Base-by-base conservation (phyloP, 2,329 filamentous ascomycete genomes). In the Colletotrichum karsti region DNA sequence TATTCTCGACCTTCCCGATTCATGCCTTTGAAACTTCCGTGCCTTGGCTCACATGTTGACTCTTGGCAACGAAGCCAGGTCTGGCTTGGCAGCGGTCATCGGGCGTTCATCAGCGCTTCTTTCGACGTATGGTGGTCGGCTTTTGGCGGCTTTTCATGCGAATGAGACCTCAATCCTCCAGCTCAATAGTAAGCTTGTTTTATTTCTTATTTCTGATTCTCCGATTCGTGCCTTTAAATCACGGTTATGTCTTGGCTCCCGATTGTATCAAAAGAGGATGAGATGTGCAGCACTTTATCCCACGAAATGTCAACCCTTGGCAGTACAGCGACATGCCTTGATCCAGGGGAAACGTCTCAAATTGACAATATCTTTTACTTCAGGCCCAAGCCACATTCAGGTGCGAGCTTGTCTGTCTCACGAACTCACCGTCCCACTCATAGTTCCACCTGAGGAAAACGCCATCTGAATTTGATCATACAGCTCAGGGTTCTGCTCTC, bases 11-110 rank as follows among this genome's bases (percentile, higher is more conserved):
- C 65, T 54, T 48, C 60, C 65, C 28, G 46, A 59, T 65, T 48
- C 53, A 68, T 65, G 53, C 41, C 53, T 48, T 53, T 59, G 60
- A 68, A 68, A 65, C 65, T 48, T 54, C 46, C 35, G 65, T 65
- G 10, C 60, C 60, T 65, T 68, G 54, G 60, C 53, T 54, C 37
- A 54, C 44, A 65, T 24, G n/a, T 42, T 58, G 44, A 8, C 33
- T 57, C 64, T 67, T 63, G 64, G 64, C 64, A n/a, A 35, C 28
- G 20, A 28, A 15, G 20, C 28, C 24, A 35, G 42, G 30, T 51
- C 9, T 5, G 26, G 13, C 58, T 67, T 63, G 63, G 58, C 58
- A 42, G n/a, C 4, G 15, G 9, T 24, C 26, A 51, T 51, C 46
- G 33, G 44, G n/a, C 2, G 20, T 22, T 3, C 10, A n/a, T 4